Evolutionary conservation across 2,329 filamentous ascomycete genomes (phyloP).

Genomic region (Sporothrix protearum): DNA sequence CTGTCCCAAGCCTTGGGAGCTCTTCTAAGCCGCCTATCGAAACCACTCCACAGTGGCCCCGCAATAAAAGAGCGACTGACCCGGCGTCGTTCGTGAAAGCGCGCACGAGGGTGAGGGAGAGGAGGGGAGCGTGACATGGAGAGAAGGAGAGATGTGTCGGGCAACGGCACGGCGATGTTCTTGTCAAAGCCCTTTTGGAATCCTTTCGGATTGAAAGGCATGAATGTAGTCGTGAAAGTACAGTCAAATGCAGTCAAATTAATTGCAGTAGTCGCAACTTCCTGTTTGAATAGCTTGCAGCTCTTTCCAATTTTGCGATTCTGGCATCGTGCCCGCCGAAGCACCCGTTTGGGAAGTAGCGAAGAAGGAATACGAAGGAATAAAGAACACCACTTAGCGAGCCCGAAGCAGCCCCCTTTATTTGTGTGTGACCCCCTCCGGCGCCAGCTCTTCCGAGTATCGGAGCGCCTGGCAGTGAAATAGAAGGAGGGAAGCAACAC

Average conservation of each 20-base stretch:
- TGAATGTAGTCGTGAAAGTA: no score
- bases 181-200: neutral
- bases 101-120: neutral
- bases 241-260: no score
- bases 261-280: slow-evolving; percentile 1
- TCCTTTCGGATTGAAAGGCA: no score
- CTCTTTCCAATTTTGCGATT: neutral
- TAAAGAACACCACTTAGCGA: neutral
- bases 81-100: neutral
- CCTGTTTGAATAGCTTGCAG: no score
- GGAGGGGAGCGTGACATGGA: neutral
- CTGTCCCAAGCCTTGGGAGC: no score
- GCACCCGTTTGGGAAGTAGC: neutral
- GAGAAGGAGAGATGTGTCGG: neutral
- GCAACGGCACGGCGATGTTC: neutral
- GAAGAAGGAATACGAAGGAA: neutral
- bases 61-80: neutral
- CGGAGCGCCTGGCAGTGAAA: neutral
- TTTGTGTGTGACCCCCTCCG: neutral
- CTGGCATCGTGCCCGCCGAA: neutral
- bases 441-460: slow-evolving; percentile 1
- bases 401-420: neutral
- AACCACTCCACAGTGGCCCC: neutral
- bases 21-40: neutral
- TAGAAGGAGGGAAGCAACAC: neutral